These are phyloP conservation scores for Naganishia vaughanmartiniae DNA, from an alignment of 768 basidiomycete genomes.

Conservation along the genomic window DNA sequence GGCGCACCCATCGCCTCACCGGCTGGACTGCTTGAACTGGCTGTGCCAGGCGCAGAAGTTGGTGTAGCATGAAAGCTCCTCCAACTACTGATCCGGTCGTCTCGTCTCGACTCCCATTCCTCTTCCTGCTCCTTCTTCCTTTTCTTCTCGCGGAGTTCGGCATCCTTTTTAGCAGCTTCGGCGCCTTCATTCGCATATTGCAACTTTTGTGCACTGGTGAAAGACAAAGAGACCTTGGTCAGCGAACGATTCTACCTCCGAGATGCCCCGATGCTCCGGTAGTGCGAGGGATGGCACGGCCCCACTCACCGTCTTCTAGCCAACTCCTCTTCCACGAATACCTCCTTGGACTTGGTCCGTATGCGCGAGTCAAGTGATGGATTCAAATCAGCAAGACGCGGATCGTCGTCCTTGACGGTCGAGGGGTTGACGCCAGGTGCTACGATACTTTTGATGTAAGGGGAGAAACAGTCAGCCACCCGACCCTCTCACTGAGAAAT, in stretches of 20 bases:
- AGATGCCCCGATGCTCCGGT: no score
- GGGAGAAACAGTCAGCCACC: neutral
- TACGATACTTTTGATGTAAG: neutral
- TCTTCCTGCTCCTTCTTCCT: slow-evolving; percentile 48
- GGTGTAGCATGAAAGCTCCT: slow-evolving; percentile 37
- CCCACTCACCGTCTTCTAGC: slow-evolving; percentile 42
- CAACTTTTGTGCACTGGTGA: slow-evolving; percentile 47
- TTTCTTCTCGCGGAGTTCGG: slow-evolving; percentile 42
- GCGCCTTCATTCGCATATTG: slow-evolving; percentile 51
- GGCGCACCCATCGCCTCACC: neutral
- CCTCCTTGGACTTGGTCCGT: slow-evolving; percentile 44
- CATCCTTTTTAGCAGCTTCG: slow-evolving; percentile 47
- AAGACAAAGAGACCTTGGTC: neutral
- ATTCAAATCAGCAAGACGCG: slow-evolving; percentile 39
- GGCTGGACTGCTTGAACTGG: neutral
- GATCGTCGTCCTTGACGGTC: slow-evolving; percentile 44
- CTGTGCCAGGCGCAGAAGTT: neutral
- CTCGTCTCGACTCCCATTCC: slow-evolving; percentile 49
- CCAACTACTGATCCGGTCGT: slow-evolving; percentile 49
- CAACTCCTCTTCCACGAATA: slow-evolving; percentile 49
- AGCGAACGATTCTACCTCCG: neutral
- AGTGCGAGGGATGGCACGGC: no score
- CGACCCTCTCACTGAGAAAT: neutral
- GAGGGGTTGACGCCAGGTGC: slow-evolving; percentile 41
- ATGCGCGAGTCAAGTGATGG: slow-evolving; percentile 46